Conservation (phyloP, 1,139 yeast genomes). For the Diutina catenulata region DNA sequence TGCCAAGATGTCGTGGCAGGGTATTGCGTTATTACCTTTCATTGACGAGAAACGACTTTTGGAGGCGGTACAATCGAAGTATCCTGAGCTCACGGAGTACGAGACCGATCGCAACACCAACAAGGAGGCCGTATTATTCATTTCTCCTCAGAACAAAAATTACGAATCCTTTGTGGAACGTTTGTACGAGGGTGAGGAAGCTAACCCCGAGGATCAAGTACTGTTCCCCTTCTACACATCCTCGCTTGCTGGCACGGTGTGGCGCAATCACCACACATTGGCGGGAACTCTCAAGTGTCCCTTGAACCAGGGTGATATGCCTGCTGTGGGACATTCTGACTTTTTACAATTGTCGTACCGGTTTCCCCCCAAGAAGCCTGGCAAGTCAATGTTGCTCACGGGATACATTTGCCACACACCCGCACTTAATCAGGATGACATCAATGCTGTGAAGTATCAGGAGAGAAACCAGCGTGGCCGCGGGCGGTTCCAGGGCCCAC, state of each 20-base stretch:
- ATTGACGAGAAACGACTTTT: constrained; percentile 74
- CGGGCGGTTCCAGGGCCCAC: constrained; percentile 10
- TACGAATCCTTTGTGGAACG: constrained; percentile 26
- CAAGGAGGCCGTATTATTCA: constrained; percentile 59
- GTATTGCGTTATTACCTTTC: constrained; percentile 89
- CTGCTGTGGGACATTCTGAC: constrained; percentile 44
- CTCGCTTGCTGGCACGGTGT: constrained; percentile 60
- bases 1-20: constrained; percentile 96
- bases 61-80: constrained; percentile 58
- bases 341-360: constrained; percentile 48
- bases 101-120: constrained; percentile 65
- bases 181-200: constrained; percentile 13
- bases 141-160: constrained; percentile 45
- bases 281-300: constrained; percentile 47
- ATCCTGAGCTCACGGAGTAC: constrained; percentile 47
- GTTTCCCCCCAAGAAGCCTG: constrained; percentile 39
- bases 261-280: constrained; percentile 14
- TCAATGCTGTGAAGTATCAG: constrained; percentile 36
- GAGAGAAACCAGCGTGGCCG: constrained; percentile 6
- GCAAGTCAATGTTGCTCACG: constrained; percentile 75
- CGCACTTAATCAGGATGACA: constrained; percentile 59
- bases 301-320: constrained; percentile 41
- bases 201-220: constrained; percentile 11
- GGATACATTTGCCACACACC: constrained; percentile 60
- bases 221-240: constrained; percentile 35